phyloP scores from a whole-genome alignment of 1,139 yeast species.

The Arxiozyma bovina region DNA sequence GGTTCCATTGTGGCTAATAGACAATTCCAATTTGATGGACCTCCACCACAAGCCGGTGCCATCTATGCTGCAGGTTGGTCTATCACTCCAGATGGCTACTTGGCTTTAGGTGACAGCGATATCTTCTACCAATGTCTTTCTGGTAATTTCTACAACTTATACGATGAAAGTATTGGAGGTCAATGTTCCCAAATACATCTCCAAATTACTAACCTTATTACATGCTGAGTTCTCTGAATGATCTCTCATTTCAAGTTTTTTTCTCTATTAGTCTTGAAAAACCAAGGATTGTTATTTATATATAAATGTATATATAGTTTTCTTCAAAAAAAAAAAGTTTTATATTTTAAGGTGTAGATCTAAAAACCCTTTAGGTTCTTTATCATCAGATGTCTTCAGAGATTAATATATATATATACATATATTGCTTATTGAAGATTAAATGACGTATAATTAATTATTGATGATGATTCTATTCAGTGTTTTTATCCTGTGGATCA shows the following conservation, averaged over 20 bases:
- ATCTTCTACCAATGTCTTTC: slow-evolving; percentile 73
- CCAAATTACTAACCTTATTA: slow-evolving; percentile 53
- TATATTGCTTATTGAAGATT: background rate
- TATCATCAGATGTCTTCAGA: background rate
- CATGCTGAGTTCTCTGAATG: slow-evolving; percentile 40
- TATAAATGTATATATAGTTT: too few relatives aligned
- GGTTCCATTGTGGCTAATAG: slow-evolving; percentile 80
- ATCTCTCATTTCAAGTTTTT: background rate
- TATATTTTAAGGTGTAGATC: background rate
- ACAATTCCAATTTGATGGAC: slow-evolving; percentile 86
- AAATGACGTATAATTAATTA: too few relatives aligned
- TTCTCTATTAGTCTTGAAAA: background rate
- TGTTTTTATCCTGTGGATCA: background rate
- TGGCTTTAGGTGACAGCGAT: slow-evolving; percentile 58
- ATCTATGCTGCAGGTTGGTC: slow-evolving; percentile 85
- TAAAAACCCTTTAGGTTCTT: too few relatives aligned
- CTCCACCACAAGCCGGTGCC: slow-evolving; percentile 86
- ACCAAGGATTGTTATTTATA: background rate
- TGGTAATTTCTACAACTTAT: slow-evolving; percentile 75
- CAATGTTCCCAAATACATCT: slow-evolving; percentile 62
- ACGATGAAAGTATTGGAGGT: slow-evolving; percentile 56
- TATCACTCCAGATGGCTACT: slow-evolving; percentile 52
- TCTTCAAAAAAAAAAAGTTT: too few relatives aligned
- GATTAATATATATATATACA: too few relatives aligned
- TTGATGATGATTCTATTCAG: background rate